These are phyloP conservation scores for Datisca glomerata DNA, from an alignment of 306 rosid species.

Conservation along the genomic window DNA sequence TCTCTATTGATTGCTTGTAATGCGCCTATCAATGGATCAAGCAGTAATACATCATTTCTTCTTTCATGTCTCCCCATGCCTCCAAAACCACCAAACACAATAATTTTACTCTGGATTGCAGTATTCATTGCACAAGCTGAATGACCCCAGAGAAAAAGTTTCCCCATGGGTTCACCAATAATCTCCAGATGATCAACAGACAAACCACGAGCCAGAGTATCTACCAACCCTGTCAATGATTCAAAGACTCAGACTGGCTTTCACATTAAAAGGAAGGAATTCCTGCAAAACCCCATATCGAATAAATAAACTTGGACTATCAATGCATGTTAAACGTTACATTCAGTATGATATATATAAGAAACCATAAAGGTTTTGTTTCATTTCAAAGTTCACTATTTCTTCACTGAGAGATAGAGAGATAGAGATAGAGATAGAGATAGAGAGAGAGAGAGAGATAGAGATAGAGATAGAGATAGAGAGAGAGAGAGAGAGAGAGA, in stretches of 20 bases:
- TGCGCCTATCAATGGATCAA: conserved; percentile 42
- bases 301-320: conserved; percentile 12
- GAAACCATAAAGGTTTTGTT: neutral
- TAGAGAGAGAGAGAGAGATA: too few relatives aligned
- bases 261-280: conserved; percentile 48
- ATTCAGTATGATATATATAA: neutral
- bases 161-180: conserved; percentile 53
- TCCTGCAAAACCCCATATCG: conserved; percentile 38
- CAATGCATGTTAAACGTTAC: neutral
- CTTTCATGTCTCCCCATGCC: conserved; percentile 83
- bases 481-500: too few relatives aligned
- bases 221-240: conserved; percentile 74
- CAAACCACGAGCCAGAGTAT: conserved; percentile 26
- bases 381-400: too few relatives aligned
- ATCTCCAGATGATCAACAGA: conserved; percentile 37
- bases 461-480: too few relatives aligned
- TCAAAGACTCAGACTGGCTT: conserved; percentile 78
- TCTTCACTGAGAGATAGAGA: too few relatives aligned
- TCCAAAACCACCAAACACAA: conserved; percentile 91
- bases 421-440: too few relatives aligned
- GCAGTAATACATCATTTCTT: conserved; percentile 45
- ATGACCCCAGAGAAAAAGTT: conserved; percentile 89
- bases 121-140: conserved; percentile 37
- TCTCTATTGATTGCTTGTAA: conserved; percentile 25
- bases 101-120: conserved; percentile 20